phyloP scores from a whole-genome alignment of 495 filamentous ascomycete species.

The Aspergillus ostianus region DNA sequence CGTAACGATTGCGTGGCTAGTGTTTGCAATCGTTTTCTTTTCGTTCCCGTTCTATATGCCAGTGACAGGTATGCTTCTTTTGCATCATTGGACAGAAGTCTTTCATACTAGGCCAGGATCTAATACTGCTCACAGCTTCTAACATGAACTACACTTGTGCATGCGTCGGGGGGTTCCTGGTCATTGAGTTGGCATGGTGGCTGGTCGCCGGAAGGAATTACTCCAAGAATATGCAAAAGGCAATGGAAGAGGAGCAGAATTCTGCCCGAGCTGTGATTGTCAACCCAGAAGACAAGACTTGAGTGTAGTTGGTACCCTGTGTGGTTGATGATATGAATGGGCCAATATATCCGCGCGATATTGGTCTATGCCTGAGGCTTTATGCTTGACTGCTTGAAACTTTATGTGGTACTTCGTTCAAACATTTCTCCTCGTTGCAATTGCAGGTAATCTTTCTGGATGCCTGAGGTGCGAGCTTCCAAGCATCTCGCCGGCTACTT shows the following conservation, averaged over 20 bases:
- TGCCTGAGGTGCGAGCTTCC: too few species aligned
- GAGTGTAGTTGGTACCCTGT: neutral
- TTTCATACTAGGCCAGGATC: neutral
- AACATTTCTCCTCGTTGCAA: too few species aligned
- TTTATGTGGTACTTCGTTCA: neutral
- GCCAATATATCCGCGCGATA: neutral
- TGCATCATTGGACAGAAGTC: neutral
- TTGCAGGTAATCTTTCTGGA: too few species aligned
- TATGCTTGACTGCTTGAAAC: neutral
- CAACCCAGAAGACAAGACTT: conserved; percentile 4
- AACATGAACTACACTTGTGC: conserved; percentile 74
- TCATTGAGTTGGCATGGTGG: conserved; percentile 43
- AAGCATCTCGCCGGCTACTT: too few species aligned
- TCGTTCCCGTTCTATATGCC: conserved; percentile 67
- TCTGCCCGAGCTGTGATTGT: conserved; percentile 6
- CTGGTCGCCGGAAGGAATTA: conserved; percentile 36
- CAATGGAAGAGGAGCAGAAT: conserved; percentile 21
- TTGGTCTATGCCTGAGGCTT: neutral
- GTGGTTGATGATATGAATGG: neutral
- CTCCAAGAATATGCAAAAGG: conserved; percentile 27
- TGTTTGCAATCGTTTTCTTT: conserved; percentile 60
- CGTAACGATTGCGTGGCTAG: conserved; percentile 33
- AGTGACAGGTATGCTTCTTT: conserved; percentile 29
- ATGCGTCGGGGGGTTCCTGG: conserved; percentile 57
- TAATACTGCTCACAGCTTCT: conserved; percentile 25